phyloP scores from a whole-genome alignment of 164 flowering plant species.

The Aristolochia californica region DNA sequence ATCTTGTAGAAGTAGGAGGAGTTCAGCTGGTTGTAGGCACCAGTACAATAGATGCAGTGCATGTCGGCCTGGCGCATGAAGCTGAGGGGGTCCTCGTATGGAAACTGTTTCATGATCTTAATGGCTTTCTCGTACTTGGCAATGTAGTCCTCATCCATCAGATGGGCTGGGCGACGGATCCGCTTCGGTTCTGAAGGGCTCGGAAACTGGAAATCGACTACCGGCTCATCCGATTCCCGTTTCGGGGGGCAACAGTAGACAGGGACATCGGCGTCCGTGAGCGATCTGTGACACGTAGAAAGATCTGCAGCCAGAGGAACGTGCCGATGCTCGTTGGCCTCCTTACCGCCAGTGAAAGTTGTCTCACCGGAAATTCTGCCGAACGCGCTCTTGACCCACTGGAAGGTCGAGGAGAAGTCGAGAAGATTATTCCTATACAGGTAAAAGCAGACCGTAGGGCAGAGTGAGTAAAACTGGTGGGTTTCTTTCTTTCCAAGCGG shows the following conservation, averaged over 20 bases:
- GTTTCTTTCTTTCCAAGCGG: no score
- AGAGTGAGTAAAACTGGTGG: no score
- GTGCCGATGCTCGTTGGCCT: neutral
- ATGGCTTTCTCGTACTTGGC: constrained; percentile 44
- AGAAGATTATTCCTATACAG: no score
- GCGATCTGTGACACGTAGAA: constrained; percentile 13
- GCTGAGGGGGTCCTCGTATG: constrained; percentile 16
- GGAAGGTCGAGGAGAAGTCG: neutral
- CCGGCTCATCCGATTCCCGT: constrained; percentile 10
- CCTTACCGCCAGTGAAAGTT: neutral
- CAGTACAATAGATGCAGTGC: constrained; percentile 23
- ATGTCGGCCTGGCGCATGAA: constrained; percentile 17
- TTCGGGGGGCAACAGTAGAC: constrained; percentile 55
- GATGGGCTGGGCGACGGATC: constrained; percentile 54
- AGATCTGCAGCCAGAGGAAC: constrained; percentile 12
- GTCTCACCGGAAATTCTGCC: neutral
- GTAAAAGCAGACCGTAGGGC: no score
- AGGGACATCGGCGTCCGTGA: constrained; percentile 2
- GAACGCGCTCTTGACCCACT: constrained; percentile 4
- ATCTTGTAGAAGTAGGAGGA: constrained; percentile 24
- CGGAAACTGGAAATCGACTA: constrained; percentile 42
- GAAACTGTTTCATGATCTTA: constrained; percentile 13
- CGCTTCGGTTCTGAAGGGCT: constrained; percentile 19
- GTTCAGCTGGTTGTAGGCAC: constrained; percentile 21
- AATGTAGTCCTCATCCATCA: constrained; percentile 24